These are phyloP conservation scores for Euryodendron excelsum DNA, from an alignment of 148 eudicot species.

Conservation along the genomic window DNA sequence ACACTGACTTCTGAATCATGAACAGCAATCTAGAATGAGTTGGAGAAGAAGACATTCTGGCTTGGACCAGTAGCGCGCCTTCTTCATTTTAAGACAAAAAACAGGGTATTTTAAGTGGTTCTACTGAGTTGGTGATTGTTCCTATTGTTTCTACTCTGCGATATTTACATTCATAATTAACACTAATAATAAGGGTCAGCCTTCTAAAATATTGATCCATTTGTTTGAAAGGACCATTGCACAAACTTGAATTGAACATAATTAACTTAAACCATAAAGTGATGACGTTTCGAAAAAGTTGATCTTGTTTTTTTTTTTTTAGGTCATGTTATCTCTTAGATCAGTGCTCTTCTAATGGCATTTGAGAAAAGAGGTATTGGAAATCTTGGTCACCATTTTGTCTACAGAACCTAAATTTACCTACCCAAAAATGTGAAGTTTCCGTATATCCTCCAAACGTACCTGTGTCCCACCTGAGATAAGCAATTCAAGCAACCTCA, in stretches of 20 bases:
- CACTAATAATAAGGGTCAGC: background rate
- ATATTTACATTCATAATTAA: background rate
- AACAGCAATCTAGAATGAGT: too few relatives aligned
- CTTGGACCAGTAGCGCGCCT: too few relatives aligned
- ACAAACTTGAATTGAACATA: background rate
- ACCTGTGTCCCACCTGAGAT: background rate
- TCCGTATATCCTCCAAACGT: conserved; percentile 12
- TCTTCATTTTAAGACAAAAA: too few relatives aligned
- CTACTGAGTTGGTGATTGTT: background rate
- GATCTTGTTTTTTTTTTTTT: conserved; percentile 11
- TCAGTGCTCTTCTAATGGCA: conserved; percentile 23
- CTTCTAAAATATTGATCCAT: conserved; percentile 7
- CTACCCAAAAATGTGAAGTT: conserved; percentile 16
- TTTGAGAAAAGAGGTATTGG: background rate
- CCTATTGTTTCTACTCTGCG: background rate
- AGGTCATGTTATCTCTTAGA: conserved; percentile 6
- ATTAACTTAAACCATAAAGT: background rate
- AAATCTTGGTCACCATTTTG: conserved; percentile 15
- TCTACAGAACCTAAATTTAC: conserved; percentile 19
- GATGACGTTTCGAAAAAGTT: too few relatives aligned
- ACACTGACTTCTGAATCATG: too few relatives aligned
- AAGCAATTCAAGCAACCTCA: background rate
- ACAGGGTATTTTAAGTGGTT: too few relatives aligned
- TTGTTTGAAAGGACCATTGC: background rate
- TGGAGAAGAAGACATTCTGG: too few relatives aligned